Evolutionary conservation across 768 basidiomycete genomes (phyloP).

Genomic region (Mycena chlorophos): DNA sequence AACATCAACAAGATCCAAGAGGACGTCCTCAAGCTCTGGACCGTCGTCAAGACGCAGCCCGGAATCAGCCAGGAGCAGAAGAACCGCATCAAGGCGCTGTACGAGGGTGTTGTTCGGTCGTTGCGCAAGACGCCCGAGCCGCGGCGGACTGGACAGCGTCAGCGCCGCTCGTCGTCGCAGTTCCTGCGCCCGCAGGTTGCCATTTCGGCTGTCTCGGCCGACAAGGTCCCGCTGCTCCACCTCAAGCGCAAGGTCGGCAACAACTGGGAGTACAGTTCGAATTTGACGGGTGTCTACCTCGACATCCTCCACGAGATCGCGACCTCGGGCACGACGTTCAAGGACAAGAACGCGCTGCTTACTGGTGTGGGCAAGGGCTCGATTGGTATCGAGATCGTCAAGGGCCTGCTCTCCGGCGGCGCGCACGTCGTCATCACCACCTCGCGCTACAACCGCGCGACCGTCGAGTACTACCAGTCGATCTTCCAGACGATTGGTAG

Average conservation of each 20-base stretch:
- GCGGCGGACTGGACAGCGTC: conserved; percentile 56
- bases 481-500: conserved; percentile 96
- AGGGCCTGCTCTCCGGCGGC: conserved; percentile 94
- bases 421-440: conserved; percentile 97
- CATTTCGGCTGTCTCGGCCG: conserved; percentile 70
- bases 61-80: conserved; percentile 98
- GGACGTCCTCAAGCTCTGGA: conserved; percentile 96
- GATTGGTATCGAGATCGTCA: conserved; percentile 96
- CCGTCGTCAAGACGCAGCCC: conserved; percentile 93
- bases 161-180: conserved; percentile 90
- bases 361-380: conserved; percentile 98
- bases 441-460: conserved; percentile 92
- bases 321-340: conserved; percentile 96
- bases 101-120: conserved; percentile 94
- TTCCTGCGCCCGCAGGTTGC: conserved; percentile 93
- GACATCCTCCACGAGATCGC: conserved; percentile 98
- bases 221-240: conserved; percentile 93
- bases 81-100: conserved; percentile 89
- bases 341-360: conserved; percentile 97
- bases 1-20: conserved; percentile 99
- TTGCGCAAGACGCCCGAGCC: conserved; percentile 78
- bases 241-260: conserved; percentile 95
- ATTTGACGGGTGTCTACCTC: conserved; percentile 92
- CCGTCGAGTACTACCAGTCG: conserved; percentile 97
- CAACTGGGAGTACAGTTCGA: conserved; percentile 96